A percentile compares a stretch with the other conserved stretches of the same genome.
Conservation (phyloP, 2,329 filamentous ascomycete genomes). For the Botrytis cinerea region DNA sequence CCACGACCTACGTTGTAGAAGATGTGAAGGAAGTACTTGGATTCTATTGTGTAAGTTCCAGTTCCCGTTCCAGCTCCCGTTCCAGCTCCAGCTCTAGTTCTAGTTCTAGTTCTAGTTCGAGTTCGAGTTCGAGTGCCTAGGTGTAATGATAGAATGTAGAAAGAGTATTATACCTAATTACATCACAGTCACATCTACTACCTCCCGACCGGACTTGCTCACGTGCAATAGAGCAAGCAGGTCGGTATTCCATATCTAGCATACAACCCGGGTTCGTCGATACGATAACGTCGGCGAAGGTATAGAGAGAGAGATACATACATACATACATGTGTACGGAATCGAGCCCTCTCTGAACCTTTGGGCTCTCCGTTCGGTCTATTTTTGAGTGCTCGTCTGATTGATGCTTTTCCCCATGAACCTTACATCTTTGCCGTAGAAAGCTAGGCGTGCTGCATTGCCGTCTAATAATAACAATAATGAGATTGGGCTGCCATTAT, state of each 20-base stretch:
- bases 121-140: too few species aligned
- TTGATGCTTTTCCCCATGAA: not conserved
- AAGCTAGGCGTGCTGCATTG: constrained; percentile 8
- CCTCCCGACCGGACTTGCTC: not conserved
- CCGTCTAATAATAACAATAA: not conserved
- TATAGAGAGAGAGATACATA: not conserved
- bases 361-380: not conserved
- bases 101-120: too few species aligned
- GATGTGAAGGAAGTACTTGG: too few species aligned
- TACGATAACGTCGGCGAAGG: not conserved
- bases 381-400: not conserved
- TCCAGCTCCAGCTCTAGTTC: too few species aligned
- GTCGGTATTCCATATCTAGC: not conserved
- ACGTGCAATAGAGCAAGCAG: not conserved
- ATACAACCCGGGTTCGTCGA: not conserved
- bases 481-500: not conserved
- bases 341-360: not conserved
- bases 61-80: too few species aligned
- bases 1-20: not conserved
- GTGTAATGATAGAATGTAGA: too few species aligned
- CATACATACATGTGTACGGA: too few species aligned
- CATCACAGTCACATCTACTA: too few species aligned
- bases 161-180: too few species aligned
- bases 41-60: not conserved
- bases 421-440: not conserved